phyloP scores from a whole-genome alignment of 108 stramenopile species.

The Fistulifera pelliculosa region DNA sequence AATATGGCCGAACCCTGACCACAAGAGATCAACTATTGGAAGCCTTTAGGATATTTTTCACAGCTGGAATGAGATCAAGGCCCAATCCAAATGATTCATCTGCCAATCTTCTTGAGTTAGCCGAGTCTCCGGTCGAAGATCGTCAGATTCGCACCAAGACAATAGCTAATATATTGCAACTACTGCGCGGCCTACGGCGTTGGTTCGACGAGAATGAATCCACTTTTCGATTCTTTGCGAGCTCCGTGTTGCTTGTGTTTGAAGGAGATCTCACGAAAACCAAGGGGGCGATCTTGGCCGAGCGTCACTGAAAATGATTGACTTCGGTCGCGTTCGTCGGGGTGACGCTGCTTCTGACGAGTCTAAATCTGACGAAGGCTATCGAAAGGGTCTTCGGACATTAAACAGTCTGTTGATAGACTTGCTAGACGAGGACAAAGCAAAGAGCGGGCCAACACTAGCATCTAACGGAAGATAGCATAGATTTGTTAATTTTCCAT shows the following conservation, averaged over 20 bases:
- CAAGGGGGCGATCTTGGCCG: slow-evolving; percentile 2
- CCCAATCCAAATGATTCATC: background rate
- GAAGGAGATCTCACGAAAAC: slow-evolving; percentile 40
- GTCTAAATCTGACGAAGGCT: slow-evolving; percentile 24
- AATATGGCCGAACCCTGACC: slow-evolving; percentile 45
- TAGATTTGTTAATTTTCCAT: no score
- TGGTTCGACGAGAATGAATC: slow-evolving; percentile 59
- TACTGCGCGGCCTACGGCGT: slow-evolving; percentile 28
- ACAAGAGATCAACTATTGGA: slow-evolving; percentile 30
- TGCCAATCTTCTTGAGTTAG: background rate
- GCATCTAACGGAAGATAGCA: no score
- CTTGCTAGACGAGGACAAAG: slow-evolving; percentile 18
- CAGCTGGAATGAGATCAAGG: slow-evolving; percentile 7
- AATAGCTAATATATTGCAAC: slow-evolving; percentile 27
- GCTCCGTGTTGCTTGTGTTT: slow-evolving; percentile 69
- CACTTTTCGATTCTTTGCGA: slow-evolving; percentile 50
- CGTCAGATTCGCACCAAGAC: slow-evolving; percentile 13
- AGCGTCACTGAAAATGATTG: slow-evolving; percentile 65
- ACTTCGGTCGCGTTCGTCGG: slow-evolving; percentile 70
- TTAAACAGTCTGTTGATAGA: slow-evolving; percentile 36
- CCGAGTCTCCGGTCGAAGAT: slow-evolving; percentile 4
- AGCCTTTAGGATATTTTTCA: slow-evolving; percentile 50
- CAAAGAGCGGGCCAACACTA: background rate
- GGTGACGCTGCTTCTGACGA: slow-evolving; percentile 40
- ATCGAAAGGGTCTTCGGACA: slow-evolving; percentile 45